Evolutionary conservation across 2,329 filamentous ascomycete genomes (phyloP), one percentile per base, ranked within the genome.

Genomic region (Dendryphion nanum): DNA sequence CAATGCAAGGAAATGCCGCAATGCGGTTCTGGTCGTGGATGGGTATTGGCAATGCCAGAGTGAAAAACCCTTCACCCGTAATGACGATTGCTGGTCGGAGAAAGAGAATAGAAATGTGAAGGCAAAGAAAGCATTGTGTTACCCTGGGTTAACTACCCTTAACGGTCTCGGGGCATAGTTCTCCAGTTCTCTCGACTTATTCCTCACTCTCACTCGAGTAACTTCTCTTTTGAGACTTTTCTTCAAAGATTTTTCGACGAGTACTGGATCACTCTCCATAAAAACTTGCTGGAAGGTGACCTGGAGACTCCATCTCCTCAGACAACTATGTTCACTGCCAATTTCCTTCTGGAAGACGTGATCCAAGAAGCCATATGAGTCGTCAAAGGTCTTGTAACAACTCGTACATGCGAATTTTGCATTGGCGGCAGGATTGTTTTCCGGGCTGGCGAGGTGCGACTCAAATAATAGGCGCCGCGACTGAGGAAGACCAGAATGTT

Each of bases 331-430:
- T 6, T 61, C 58, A 30, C 55, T 61, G 4, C 59, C 55, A 24
- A 57, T 57, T 24, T 62, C 54, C 36, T 57, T 61, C 39, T 63
- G 61, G 35, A 61, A 63, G 3, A 55, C 41, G 28, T 64, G 61
- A 18, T 64, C 61, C 3, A 64, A 49, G 40, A 63, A 64, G 13
- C 54, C 58, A 39, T 63, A 64, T 8, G 59, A 61, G 20, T 63
- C 58, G 17, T 56, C 47, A 14, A 63, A 63, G 1, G 45, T 54
- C 36, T 64, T 64, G 50, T 64, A 61, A 40, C 61, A 64, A 41
- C 59, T 55, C 12, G 50, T 56, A 38, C 61, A 64, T 1, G 61
- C 60, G 30, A 59, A 64, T 6, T 42, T 58, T 4, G 61, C 54
- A 36, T 40, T 41, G n/a, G 54, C 42, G 14, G 51, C 45, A 1